Conservation (phyloP, 78 protist species). For the Protostelium mycophagum region DNA sequence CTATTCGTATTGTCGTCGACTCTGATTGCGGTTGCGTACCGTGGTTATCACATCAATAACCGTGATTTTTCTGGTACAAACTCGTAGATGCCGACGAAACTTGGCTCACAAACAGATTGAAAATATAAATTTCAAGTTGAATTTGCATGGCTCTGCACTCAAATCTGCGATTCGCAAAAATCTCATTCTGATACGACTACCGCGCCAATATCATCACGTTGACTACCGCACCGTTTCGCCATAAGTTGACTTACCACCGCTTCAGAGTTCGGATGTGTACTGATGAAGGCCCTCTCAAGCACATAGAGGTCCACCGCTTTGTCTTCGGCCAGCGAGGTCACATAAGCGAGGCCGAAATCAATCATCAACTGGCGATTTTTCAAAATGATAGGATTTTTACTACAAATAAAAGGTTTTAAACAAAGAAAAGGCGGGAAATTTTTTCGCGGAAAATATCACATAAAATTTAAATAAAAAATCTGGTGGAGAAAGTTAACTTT, state of each 20-base stretch:
- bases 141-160: too few relatives aligned
- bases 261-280: conserved; percentile 81
- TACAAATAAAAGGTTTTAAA: too few relatives aligned
- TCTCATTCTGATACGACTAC: not conserved
- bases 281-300: conserved; percentile 80
- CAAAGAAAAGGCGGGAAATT: not conserved
- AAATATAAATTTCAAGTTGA: too few relatives aligned
- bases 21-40: too few relatives aligned
- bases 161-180: not conserved
- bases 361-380: conserved; percentile 44
- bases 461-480: not conserved
- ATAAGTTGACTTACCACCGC: conserved; percentile 37
- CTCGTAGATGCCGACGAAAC: too few relatives aligned
- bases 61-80: too few relatives aligned
- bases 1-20: too few relatives aligned
- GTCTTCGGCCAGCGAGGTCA: conserved; percentile 68
- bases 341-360: conserved; percentile 82
- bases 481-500: not conserved
- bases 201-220: not conserved
- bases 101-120: too few relatives aligned
- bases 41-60: too few relatives aligned
- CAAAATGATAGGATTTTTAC: not conserved
- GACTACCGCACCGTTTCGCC: not conserved
- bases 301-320: conserved; percentile 93
- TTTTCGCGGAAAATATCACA: not conserved